Conservation (phyloP, 345 rosid genomes). For the Carallia pectinifolia region DNA sequence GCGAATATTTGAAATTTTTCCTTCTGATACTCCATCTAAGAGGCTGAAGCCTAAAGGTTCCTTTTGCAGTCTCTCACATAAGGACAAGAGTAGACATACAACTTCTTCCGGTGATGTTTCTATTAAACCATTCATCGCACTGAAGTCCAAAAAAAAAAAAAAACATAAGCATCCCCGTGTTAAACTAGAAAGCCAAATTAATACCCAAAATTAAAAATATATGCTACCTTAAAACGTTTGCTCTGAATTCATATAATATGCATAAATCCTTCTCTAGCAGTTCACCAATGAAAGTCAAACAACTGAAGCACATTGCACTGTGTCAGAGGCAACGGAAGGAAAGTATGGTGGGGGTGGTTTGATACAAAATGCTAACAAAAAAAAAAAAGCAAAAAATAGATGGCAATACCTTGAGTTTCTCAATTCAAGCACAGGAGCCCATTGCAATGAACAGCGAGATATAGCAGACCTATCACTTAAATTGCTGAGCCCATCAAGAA, state of each 20-base stretch:
- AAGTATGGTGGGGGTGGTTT: not conserved
- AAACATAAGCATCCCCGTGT: not conserved
- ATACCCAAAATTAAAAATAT: not conserved
- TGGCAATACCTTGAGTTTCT: constrained; percentile 54
- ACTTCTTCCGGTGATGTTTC: constrained; percentile 60
- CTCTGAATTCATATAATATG: constrained; percentile 48
- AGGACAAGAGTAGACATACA: constrained; percentile 47
- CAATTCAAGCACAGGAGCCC: constrained; percentile 70
- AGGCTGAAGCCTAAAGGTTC: constrained; percentile 26
- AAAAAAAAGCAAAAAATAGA: constrained; percentile 13
- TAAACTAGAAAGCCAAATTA: not conserved
- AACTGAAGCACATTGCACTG: constrained; percentile 47
- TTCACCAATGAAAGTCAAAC: constrained; percentile 57
- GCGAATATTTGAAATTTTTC: constrained; percentile 36
- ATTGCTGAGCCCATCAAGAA: constrained; percentile 47
- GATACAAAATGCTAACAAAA: constrained; percentile 4
- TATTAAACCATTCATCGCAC: constrained; percentile 64
- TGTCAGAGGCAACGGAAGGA: constrained; percentile 18
- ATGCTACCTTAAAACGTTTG: constrained; percentile 54
- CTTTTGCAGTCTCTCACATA: constrained; percentile 59
- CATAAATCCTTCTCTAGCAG: constrained; percentile 49
- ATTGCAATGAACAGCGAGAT: constrained; percentile 40
- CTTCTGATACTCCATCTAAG: constrained; percentile 42
- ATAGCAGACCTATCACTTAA: constrained; percentile 39
- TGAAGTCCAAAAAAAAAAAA: constrained; percentile 34